Evolutionary conservation across 169 alveolate species (phyloP), one percentile per base, ranked within the genome.

Genomic region (Eimeria maxima): DNA sequence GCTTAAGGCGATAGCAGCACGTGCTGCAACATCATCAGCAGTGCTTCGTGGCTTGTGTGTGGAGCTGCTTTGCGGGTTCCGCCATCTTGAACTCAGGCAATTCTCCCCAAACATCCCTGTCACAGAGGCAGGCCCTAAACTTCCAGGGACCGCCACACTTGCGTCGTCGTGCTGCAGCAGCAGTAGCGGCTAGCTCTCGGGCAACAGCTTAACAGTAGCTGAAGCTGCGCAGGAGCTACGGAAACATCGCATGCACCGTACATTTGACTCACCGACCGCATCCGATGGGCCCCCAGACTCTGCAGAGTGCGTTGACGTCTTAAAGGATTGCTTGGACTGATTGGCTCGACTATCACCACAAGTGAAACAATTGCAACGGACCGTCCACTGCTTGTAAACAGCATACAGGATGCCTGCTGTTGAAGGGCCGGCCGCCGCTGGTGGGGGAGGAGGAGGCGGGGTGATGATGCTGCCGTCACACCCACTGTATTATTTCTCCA

Each of bases 401-500:
- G 80, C 89, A 33, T 13, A 50, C 47, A 57, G 76, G 57, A 83
- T 83, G 92, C 92, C 92, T 44, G 76, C 92, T 55, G 78, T 55
- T 53, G 92, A 83, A 83, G 92, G 92, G 38, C 92, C 74, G 47
- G 78, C 92, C 27, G 89, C 89, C 60, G 92, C 92, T 50, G 92
- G 53, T 27, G 92, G 92, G 76, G 76, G 76, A 4, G 92, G 92
- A 24, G 76, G 78, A 13, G 92, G 78, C 47, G 92, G 92, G 53
- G 92, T 83, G 13, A 83, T 83, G 78, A 83, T 83, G 92, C 76
- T 93, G 63, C 92, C 96, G 24, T 93, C 96, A 2, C 96, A 93
- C 74, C 96, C 96, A 14, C 38, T 93, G 76, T 93, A 93, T 69
- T 93, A 93, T 67, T 93, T 76, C 86, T 76, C 92, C 74, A 93